phyloP scores from a whole-genome alignment of 495 filamentous ascomycete genomes.

The Articulospora tetracladia region DNA sequence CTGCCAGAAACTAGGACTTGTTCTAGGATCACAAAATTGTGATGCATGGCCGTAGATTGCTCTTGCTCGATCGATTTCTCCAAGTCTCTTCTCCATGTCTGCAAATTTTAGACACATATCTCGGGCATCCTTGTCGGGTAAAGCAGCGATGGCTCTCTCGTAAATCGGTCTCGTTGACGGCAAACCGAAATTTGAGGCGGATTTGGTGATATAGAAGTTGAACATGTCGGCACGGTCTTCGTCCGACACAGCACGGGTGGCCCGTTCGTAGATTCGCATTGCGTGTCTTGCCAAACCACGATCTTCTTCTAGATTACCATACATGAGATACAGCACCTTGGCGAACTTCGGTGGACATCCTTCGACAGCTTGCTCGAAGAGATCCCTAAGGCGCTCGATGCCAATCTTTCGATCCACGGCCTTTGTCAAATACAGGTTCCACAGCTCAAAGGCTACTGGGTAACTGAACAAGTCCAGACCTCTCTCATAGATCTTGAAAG shows the following conservation, averaged over 20 bases:
- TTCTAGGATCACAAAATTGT: constrained; percentile 95
- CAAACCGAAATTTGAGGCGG: constrained; percentile 94
- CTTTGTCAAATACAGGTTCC: constrained; percentile 98
- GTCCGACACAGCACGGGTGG: constrained; percentile 91
- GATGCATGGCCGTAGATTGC: constrained; percentile 95
- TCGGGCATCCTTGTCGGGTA: constrained; percentile 90
- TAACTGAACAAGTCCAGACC: constrained; percentile 96
- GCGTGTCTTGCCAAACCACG: constrained; percentile 93
- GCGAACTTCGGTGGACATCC: constrained; percentile 94
- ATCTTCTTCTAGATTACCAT: constrained; percentile 95
- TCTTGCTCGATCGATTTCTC: constrained; percentile 93
- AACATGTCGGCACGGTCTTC: constrained; percentile 97
- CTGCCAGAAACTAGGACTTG: constrained; percentile 83
- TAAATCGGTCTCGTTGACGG: constrained; percentile 96
- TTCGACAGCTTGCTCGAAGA: constrained; percentile 97
- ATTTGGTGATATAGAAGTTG: constrained; percentile 99
- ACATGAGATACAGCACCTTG: constrained; percentile 95
- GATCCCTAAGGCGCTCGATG: constrained; percentile 89
- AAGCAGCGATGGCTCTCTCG: constrained; percentile 84
- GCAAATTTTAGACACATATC: constrained; percentile 99
- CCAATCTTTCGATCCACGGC: constrained; percentile 92
- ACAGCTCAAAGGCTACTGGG: constrained; percentile 96
- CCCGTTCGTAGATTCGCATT: constrained; percentile 98
- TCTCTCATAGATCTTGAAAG: constrained; percentile 96
- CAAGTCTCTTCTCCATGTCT: constrained; percentile 94